Conservation (phyloP, 208 protist genomes). For the Leptomonas pyrrhocoris region DNA sequence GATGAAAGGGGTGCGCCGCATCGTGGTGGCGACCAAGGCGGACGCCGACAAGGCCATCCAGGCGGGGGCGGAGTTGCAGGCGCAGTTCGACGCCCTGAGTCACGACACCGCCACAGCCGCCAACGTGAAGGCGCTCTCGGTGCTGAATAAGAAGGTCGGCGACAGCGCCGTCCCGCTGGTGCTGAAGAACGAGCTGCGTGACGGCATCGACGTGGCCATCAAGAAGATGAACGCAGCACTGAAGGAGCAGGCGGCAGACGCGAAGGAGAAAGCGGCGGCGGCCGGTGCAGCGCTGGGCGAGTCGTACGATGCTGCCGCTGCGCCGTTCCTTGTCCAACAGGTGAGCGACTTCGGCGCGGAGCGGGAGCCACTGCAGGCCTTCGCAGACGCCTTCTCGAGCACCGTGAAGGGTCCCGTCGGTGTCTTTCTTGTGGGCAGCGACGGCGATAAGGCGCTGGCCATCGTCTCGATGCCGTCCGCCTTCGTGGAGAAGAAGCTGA, state of each 20-base stretch:
- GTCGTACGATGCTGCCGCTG: slow-evolving; percentile 41
- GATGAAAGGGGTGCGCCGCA: slow-evolving; percentile 92
- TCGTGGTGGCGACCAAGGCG: slow-evolving; percentile 79
- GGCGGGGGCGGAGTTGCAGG: slow-evolving; percentile 50
- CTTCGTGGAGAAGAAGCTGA: slow-evolving; percentile 81
- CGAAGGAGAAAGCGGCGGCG: slow-evolving; percentile 72
- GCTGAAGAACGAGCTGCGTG: slow-evolving; percentile 80
- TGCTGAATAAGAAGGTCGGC: slow-evolving; percentile 90
- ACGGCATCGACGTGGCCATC: slow-evolving; percentile 81
- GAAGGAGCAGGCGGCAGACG: slow-evolving; percentile 64
- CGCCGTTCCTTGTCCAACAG: slow-evolving; percentile 57
- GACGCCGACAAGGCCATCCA: slow-evolving; percentile 62
- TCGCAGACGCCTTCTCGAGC: slow-evolving; percentile 71
- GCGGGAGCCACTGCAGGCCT: slow-evolving; percentile 84
- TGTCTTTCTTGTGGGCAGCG: slow-evolving; percentile 76
- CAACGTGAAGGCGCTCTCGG: slow-evolving; percentile 86
- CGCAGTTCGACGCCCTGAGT: slow-evolving; percentile 59
- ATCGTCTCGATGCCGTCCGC: slow-evolving; percentile 68
- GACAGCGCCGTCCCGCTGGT: slow-evolving; percentile 79
- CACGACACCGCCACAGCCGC: slow-evolving; percentile 42
- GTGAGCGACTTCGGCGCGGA: slow-evolving; percentile 77
- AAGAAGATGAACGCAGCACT: slow-evolving; percentile 70
- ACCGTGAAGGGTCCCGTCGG: slow-evolving; percentile 65
- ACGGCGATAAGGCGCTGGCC: slow-evolving; percentile 74
- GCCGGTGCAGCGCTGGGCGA: slow-evolving; percentile 61